These are phyloP conservation scores for Begonia fuchsioides DNA, from an alignment of 306 rosid species.

Conservation along the genomic window DNA sequence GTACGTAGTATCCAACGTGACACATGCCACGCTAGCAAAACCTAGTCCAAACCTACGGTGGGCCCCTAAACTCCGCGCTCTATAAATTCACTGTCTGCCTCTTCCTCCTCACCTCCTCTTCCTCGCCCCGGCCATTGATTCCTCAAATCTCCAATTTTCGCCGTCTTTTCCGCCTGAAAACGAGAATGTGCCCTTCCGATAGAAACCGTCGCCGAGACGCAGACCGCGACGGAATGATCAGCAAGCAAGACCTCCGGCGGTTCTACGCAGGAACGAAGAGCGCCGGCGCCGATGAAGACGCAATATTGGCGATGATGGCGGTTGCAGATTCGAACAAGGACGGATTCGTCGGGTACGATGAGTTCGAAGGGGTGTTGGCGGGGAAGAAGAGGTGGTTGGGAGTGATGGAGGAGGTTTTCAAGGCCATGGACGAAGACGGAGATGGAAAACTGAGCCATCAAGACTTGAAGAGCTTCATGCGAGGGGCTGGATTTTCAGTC, in stretches of 20 bases:
- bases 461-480: constrained; percentile 61
- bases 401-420: constrained; percentile 76
- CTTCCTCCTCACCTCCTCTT: not conserved
- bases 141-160: not conserved
- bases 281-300: constrained; percentile 28
- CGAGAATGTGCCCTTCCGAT: constrained; percentile 55
- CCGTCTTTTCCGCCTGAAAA: not conserved
- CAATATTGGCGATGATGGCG: constrained; percentile 51
- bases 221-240: constrained; percentile 69
- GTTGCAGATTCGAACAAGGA: constrained; percentile 63
- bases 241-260: constrained; percentile 59
- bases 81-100: not conserved
- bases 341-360: constrained; percentile 84
- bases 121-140: not conserved
- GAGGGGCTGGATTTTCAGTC: constrained; percentile 38
- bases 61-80: not conserved
- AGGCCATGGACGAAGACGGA: constrained; percentile 76
- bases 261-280: constrained; percentile 31
- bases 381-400: constrained; percentile 13
- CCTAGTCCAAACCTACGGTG: not conserved
- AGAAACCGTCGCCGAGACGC: constrained; percentile 22
- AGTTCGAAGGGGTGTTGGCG: constrained; percentile 57
- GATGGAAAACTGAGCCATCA: constrained; percentile 66
- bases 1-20: not conserved
- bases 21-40: not conserved